Conservation (phyloP, 768 basidiomycete genomes). For the Lentinula edodes region DNA sequence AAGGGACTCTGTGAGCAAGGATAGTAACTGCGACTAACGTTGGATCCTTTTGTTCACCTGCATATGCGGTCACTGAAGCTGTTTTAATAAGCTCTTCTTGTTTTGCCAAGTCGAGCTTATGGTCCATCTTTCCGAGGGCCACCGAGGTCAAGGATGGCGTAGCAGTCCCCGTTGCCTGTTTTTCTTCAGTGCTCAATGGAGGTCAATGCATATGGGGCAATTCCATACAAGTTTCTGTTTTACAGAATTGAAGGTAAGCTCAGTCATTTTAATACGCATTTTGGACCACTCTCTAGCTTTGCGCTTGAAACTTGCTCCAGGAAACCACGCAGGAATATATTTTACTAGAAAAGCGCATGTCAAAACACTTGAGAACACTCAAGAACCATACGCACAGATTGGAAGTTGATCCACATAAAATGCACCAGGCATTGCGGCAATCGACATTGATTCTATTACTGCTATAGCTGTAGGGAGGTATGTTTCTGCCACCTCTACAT, state of each 20-base stretch:
- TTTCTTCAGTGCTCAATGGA: too few relatives aligned
- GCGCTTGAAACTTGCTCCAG: slow-evolving; percentile 41
- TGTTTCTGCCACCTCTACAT: background rate
- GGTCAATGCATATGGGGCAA: too few relatives aligned
- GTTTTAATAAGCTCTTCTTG: slow-evolving; percentile 10
- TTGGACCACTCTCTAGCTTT: slow-evolving; percentile 29
- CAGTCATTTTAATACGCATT: slow-evolving; percentile 23
- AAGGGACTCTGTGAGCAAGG: too few relatives aligned
- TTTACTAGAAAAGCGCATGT: slow-evolving; percentile 20
- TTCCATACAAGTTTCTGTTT: slow-evolving; percentile 21
- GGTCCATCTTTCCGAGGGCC: slow-evolving; percentile 1
- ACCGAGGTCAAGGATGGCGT: slow-evolving; percentile 10
- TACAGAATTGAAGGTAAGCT: slow-evolving; percentile 23
- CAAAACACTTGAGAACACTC: too few relatives aligned
- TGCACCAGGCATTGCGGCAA: slow-evolving; percentile 13
- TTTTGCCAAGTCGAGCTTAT: background rate
- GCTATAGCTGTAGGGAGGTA: slow-evolving; percentile 7
- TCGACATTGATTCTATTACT: slow-evolving; percentile 6
- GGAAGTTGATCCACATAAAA: slow-evolving; percentile 33
- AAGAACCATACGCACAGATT: slow-evolving; percentile 10
- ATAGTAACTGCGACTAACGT: too few relatives aligned
- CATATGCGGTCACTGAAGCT: slow-evolving; percentile 22
- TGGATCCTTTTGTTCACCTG: background rate
- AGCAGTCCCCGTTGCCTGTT: slow-evolving; percentile 8
- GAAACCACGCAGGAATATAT: slow-evolving; percentile 40